Conservation (phyloP, 345 rosid species). For the Hypericum perforatum region DNA sequence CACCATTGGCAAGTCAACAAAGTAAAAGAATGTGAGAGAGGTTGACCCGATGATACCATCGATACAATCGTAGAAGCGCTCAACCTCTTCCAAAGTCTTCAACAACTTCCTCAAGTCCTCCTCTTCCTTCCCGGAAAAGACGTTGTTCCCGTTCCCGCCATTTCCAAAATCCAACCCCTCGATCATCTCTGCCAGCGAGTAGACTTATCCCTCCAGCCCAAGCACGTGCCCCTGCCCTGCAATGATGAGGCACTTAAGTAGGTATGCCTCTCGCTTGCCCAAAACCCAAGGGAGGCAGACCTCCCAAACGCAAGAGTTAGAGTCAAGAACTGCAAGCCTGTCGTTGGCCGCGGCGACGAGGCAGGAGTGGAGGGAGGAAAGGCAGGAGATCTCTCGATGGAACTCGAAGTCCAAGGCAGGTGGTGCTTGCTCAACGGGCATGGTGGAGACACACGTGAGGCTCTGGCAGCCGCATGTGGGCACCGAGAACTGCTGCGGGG, state of each 20-base stretch:
- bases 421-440: constrained; percentile 50
- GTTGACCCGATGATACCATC: constrained; percentile 86
- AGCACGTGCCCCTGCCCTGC: constrained; percentile 82
- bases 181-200: constrained; percentile 63
- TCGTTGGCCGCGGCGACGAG: constrained; percentile 28
- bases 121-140: constrained; percentile 30
- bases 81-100: constrained; percentile 48
- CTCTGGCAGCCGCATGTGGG: background rate
- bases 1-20: background rate
- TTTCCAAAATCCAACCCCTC: constrained; percentile 49
- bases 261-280: constrained; percentile 33
- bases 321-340: constrained; percentile 34
- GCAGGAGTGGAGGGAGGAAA: constrained; percentile 38
- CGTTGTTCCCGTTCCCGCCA: constrained; percentile 12
- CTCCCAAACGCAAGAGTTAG: constrained; percentile 42
- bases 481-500: constrained; percentile 5
- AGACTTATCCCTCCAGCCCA: constrained; percentile 25
- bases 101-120: constrained; percentile 42
- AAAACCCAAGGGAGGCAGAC: constrained; percentile 40
- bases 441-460: constrained; percentile 49
- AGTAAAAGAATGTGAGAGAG: background rate
- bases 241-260: constrained; percentile 65
- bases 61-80: constrained; percentile 74
- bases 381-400: constrained; percentile 59
- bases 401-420: constrained; percentile 63